Base-by-base conservation (phyloP, 345 rosid genomes). In the Arabidopsis arenosa region DNA sequence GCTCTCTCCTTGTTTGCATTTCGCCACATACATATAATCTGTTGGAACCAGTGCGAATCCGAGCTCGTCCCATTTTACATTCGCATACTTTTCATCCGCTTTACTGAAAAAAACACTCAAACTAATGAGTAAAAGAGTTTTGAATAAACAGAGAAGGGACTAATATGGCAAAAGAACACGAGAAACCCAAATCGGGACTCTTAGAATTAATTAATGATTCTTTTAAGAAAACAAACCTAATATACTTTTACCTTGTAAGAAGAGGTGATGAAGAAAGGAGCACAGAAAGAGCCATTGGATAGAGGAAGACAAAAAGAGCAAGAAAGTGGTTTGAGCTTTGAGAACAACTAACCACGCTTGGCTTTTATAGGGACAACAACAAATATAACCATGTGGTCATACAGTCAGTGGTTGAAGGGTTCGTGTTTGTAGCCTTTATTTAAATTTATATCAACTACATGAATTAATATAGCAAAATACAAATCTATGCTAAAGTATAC, bases 1-100 rank as follows among this genome's bases (percentile, higher is more conserved):
- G 14, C 64, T 76, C 21, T 78, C 78, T 26, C 71, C 80, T 56
- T 70, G 70, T 49, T 32, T 63, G 68, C 72, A 80, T 71, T 75
- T 75, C 7, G 75, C 45, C 40, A 79, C 79, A 55, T 79, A 74
- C 82, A 74, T 79, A 41, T 64, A 79, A 35, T 58, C 70, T 41
- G 64, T 76, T 4, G 75, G 65, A 60, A 39, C 39, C 71, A 79
- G 15, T 39, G 71, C 30, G 7, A 67, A 79, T 68, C 75, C 72
- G 26, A 80, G 76, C 76, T 69, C 76, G 18, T 75, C 79, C 80
- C 76, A 82, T 64, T 68, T 68, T 53, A 74, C 75, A 54, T 79
- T 51, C 21, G 79, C 82, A 62, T 68, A 68, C 4, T 54, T 55
- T 21, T 67, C 75, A 54, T 74, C 75, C 1, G 12, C 17, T 15